phyloP scores from a whole-genome alignment of 2,329 filamentous ascomycete species.

The Diplocarpon mali region DNA sequence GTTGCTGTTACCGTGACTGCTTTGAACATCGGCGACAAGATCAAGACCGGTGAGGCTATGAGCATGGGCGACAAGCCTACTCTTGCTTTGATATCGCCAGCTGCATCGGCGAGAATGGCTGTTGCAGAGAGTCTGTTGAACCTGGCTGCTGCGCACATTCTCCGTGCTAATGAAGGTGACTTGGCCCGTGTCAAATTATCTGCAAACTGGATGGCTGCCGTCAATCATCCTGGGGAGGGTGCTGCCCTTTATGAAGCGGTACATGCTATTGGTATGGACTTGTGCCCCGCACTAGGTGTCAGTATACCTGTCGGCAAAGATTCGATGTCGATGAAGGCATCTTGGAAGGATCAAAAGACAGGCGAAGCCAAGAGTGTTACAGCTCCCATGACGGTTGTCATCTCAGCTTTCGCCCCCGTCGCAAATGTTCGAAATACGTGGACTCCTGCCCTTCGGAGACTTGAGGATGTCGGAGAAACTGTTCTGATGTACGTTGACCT shows the following conservation, averaged over 20 bases:
- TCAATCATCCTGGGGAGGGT: constrained; percentile 83
- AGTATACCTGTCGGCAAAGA: constrained; percentile 96
- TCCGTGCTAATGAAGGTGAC: constrained; percentile 30
- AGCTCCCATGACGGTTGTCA: constrained; percentile 80
- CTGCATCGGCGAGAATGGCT: constrained; percentile 89
- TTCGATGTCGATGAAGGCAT: constrained; percentile 98
- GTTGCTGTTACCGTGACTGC: constrained; percentile 86
- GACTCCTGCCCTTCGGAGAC: constrained; percentile 77
- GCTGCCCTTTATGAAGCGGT: constrained; percentile 90
- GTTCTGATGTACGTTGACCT: constrained; percentile 87
- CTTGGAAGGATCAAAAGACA: constrained; percentile 65
- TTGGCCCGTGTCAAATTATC: constrained; percentile 76
- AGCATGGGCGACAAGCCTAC: constrained; percentile 90
- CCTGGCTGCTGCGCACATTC: constrained; percentile 65
- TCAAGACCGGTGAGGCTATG: constrained; percentile 88
- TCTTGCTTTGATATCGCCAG: constrained; percentile 78
- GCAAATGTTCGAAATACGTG: constrained; percentile 76
- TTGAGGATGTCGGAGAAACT: constrained; percentile 82
- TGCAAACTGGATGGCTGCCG: constrained; percentile 99
- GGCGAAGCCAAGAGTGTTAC: constrained; percentile 73
- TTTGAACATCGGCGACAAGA: constrained; percentile 52
- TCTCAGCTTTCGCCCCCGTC: constrained; percentile 82
- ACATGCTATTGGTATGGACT: constrained; percentile 80
- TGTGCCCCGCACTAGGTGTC: constrained; percentile 83
- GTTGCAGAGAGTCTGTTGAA: constrained; percentile 92